Evolutionary conservation across 75 land plant genomes (phyloP).

Genomic region (Picea glauca): DNA sequence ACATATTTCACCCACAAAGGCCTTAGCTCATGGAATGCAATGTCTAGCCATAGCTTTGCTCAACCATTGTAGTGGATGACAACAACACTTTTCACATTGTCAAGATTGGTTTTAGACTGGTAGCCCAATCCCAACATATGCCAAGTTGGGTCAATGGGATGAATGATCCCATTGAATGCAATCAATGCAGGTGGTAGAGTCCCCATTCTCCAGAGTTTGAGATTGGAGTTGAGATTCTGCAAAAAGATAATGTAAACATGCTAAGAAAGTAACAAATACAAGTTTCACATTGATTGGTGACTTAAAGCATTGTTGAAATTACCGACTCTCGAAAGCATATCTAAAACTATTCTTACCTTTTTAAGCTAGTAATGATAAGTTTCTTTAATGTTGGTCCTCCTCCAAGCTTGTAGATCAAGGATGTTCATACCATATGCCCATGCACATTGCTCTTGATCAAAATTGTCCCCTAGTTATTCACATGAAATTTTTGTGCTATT

Average conservation of each 20-base stretch:
- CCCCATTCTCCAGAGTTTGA: conserved; percentile 63
- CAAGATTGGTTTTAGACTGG: conserved; percentile 27
- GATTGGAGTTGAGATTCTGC: conserved; percentile 62
- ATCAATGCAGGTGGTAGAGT: conserved; percentile 70
- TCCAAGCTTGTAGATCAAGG: too few relatives aligned
- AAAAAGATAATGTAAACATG: background rate
- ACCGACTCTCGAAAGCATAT: too few relatives aligned
- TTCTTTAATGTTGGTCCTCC: too few relatives aligned
- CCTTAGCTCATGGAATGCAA: conserved; percentile 53
- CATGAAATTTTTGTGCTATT: too few relatives aligned
- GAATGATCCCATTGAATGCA: conserved; percentile 63
- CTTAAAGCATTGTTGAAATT: too few relatives aligned
- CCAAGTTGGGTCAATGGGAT: conserved; percentile 57
- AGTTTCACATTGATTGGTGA: too few relatives aligned
- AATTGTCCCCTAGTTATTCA: too few relatives aligned
- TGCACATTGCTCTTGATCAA: too few relatives aligned
- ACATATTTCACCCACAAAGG: conserved; percentile 66
- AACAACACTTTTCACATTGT: conserved; percentile 26
- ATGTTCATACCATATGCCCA: too few relatives aligned
- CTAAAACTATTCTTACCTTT: too few relatives aligned
- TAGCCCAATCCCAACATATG: conserved; percentile 70
- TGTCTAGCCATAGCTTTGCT: conserved; percentile 84
- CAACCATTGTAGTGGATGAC: conserved; percentile 78
- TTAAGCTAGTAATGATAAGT: too few relatives aligned
- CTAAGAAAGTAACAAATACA: too few relatives aligned